These are phyloP conservation scores for Diaporthe helianthi DNA, from an alignment of 2,329 filamentous ascomycete species.

Conservation along the genomic window DNA sequence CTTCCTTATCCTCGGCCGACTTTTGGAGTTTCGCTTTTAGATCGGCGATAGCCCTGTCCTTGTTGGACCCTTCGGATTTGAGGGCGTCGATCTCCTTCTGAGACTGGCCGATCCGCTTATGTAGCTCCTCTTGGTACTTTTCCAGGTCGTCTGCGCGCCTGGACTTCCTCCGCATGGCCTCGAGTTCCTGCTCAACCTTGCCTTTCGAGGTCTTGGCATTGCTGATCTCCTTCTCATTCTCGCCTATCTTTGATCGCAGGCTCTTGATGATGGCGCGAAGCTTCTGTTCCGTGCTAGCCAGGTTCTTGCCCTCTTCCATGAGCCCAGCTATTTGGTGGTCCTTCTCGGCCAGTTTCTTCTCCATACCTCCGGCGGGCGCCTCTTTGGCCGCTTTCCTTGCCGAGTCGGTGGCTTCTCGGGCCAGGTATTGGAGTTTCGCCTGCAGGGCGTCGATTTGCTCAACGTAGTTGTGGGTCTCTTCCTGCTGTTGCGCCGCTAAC, in stretches of 20 bases:
- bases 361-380: conserved; percentile 68
- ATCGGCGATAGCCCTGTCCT: conserved; percentile 70
- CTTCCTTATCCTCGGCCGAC: conserved; percentile 70
- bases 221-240: conserved; percentile 69
- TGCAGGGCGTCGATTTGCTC: conserved; percentile 93
- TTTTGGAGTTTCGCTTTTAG: conserved; percentile 74
- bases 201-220: conserved; percentile 67
- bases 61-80: conserved; percentile 68
- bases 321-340: conserved; percentile 89
- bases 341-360: conserved; percentile 86
- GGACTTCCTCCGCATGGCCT: conserved; percentile 54
- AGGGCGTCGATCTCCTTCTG: conserved; percentile 58
- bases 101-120: conserved; percentile 65
- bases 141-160: conserved; percentile 60
- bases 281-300: conserved; percentile 86
- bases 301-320: conserved; percentile 89
- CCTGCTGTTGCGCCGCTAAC: conserved; percentile 67
- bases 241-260: conserved; percentile 69
- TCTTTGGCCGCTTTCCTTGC: conserved; percentile 73
- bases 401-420: conserved; percentile 77
- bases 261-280: conserved; percentile 85
- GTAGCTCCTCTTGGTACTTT: conserved; percentile 59
- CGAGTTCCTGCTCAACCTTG: conserved; percentile 60
- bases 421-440: conserved; percentile 87
- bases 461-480: conserved; percentile 82